A percentile compares a stretch with the other conserved stretches of the same genome.
These are phyloP conservation scores for Ilex aquifolium DNA, from an alignment of 257 asterid genomes.

Conservation along the genomic window DNA sequence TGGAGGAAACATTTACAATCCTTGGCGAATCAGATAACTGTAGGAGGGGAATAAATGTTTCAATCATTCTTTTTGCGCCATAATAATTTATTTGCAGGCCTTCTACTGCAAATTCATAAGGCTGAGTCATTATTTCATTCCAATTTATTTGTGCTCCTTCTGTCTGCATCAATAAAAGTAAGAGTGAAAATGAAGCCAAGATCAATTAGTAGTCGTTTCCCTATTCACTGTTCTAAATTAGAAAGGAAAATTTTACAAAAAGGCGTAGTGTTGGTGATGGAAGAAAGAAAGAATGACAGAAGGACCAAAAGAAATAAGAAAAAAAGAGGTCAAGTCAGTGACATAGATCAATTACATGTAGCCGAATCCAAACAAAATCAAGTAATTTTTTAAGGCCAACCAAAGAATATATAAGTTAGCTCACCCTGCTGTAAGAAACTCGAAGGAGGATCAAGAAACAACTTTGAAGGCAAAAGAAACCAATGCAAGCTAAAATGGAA, in stretches of 20 bases:
- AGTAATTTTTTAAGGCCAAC: neutral
- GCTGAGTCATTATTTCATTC: constrained; percentile 19
- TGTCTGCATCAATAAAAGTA: constrained; percentile 13
- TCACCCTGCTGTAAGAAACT: neutral
- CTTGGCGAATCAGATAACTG: constrained; percentile 35
- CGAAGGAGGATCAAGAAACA: neutral
- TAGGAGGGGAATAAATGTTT: constrained; percentile 38
- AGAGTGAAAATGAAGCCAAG: neutral
- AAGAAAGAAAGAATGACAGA: constrained; percentile 2
- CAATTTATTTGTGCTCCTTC: constrained; percentile 13
- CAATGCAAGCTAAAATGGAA: no score
- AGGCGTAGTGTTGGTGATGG: no score
- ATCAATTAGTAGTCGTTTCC: neutral
- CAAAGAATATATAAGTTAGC: neutral
- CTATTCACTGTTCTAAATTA: no score
- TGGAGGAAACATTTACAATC: constrained; percentile 46
- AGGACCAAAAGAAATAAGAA: neutral
- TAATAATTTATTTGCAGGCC: constrained; percentile 41
- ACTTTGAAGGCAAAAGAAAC: no score
- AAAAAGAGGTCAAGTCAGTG: neutral
- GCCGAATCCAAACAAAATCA: neutral
- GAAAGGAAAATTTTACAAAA: no score
- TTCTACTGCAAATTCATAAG: constrained; percentile 23
- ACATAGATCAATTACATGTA: neutral
- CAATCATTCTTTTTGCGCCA: constrained; percentile 28